A percentile compares a stretch with the other conserved stretches of the same genome.
Conservation (phyloP, 345 rosid species). For the Bruguiera parviflora region DNA sequence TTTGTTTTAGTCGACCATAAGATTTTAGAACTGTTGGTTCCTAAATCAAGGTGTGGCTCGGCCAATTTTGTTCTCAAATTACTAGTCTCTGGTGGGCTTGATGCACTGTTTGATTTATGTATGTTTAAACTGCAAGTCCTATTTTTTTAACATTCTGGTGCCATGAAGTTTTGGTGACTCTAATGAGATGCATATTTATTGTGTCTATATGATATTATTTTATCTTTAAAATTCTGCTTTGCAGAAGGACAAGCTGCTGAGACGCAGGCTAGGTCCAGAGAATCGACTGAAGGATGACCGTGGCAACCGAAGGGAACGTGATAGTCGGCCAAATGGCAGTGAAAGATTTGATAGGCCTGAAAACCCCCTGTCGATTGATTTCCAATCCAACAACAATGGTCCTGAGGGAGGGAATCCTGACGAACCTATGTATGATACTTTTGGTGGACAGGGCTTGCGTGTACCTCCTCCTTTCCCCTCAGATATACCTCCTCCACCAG, state of each 20-base stretch:
- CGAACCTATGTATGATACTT: slow-evolving; percentile 64
- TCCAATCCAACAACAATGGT: slow-evolving; percentile 53
- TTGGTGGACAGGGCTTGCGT: slow-evolving; percentile 76
- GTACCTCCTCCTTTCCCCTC: slow-evolving; percentile 70
- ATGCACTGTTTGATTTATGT: background rate
- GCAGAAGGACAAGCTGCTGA: slow-evolving; percentile 73
- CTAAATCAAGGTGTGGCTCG: too few species aligned
- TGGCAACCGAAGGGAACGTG: slow-evolving; percentile 76
- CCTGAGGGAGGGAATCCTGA: slow-evolving; percentile 62
- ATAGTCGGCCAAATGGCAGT: slow-evolving; percentile 59
- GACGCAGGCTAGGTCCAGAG: slow-evolving; percentile 64
- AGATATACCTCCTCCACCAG: slow-evolving; percentile 88
- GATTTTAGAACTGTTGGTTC: too few species aligned
- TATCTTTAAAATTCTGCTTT: slow-evolving; percentile 8
- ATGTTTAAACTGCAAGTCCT: background rate
- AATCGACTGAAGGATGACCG: slow-evolving; percentile 83
- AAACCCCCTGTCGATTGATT: slow-evolving; percentile 63
- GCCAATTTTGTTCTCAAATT: too few species aligned
- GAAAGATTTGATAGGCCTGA: slow-evolving; percentile 79
- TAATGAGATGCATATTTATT: background rate
- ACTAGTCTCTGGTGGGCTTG: background rate
- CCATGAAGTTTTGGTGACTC: background rate
- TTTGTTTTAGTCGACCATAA: too few species aligned
- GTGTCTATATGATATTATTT: background rate
- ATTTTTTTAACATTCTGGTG: background rate